Conservation (phyloP, 2,329 filamentous ascomycete genomes). For the Volutella citrinella region DNA sequence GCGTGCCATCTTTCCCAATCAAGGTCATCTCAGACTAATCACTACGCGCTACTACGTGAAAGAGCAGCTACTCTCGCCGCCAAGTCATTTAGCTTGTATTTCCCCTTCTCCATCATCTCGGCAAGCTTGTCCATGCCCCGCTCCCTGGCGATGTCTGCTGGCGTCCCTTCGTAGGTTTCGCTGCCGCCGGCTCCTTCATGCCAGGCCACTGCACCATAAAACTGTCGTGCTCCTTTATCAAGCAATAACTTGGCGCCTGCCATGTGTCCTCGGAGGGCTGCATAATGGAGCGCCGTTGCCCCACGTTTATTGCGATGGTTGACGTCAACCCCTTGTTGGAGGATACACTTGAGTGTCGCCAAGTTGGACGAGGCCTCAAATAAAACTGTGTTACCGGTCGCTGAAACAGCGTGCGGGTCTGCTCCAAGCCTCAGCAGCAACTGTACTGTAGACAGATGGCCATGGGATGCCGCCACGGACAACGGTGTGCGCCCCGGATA, state of each 20-base stretch:
- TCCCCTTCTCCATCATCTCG: constrained; percentile 26
- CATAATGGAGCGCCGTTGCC: constrained; percentile 26
- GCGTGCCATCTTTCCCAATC: too few species aligned
- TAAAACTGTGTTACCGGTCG: constrained; percentile 24
- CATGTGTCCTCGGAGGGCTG: constrained; percentile 23
- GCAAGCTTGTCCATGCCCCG: constrained; percentile 24
- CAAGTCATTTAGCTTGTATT: too few species aligned
- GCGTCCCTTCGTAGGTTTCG: constrained; percentile 26
- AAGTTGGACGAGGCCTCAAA: constrained; percentile 24
- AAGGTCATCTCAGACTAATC: too few species aligned
- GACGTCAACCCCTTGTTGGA: constrained; percentile 24
- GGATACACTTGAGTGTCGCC: constrained; percentile 22
- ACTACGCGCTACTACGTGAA: too few species aligned
- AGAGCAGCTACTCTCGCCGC: too few species aligned
- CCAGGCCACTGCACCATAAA: too few species aligned
- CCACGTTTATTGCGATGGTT: constrained; percentile 26
- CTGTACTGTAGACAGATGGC: constrained; percentile 24
- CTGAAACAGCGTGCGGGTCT: constrained; percentile 21
- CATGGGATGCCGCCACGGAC: constrained; percentile 22
- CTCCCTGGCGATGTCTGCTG: constrained; percentile 26
- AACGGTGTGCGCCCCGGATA: constrained; percentile 25
- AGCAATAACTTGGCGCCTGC: constrained; percentile 20
- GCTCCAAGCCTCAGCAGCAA: constrained; percentile 23
- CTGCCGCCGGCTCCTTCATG: too few species aligned
- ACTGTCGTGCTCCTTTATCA: constrained; percentile 24